Conservation (phyloP, 257 asterid genomes). For the Hygrophila difformis region DNA sequence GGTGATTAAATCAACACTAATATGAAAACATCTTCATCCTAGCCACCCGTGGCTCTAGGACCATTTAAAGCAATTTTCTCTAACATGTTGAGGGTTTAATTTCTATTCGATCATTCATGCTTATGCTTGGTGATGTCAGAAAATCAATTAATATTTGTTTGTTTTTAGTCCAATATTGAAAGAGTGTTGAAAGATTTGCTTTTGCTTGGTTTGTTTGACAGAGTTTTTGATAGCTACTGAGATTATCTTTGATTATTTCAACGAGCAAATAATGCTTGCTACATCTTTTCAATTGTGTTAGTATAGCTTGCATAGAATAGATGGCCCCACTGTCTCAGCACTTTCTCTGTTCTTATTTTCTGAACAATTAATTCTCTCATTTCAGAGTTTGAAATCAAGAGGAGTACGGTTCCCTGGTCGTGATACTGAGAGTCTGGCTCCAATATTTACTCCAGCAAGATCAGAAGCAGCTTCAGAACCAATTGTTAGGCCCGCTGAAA, state of each 20-base stretch:
- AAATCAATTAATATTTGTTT: neutral
- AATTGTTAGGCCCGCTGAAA: constrained; percentile 43
- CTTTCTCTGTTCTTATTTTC: neutral
- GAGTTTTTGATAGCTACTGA: too few relatives aligned
- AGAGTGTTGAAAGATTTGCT: neutral
- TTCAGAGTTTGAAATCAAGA: constrained; percentile 83
- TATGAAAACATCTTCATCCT: neutral
- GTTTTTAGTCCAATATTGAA: neutral
- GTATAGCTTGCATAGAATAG: neutral
- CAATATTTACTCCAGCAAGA: constrained; percentile 89
- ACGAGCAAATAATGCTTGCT: neutral
- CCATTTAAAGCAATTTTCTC: constrained; percentile 3
- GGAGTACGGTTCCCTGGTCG: constrained; percentile 97
- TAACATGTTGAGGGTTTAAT: neutral
- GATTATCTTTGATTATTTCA: too few relatives aligned
- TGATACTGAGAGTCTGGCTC: constrained; percentile 90
- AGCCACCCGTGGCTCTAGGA: neutral
- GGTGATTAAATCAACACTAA: neutral
- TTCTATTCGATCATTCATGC: neutral
- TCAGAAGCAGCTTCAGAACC: constrained; percentile 53
- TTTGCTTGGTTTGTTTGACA: too few relatives aligned
- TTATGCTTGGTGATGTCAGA: neutral
- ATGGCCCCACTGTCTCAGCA: constrained; percentile 6
- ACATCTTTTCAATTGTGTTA: neutral
- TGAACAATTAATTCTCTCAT: constrained; percentile 5